A percentile compares a stretch with the other conserved stretches of the same genome.
Conservation (phyloP, 1,139 yeast species). For the Candida sp. region DNA sequence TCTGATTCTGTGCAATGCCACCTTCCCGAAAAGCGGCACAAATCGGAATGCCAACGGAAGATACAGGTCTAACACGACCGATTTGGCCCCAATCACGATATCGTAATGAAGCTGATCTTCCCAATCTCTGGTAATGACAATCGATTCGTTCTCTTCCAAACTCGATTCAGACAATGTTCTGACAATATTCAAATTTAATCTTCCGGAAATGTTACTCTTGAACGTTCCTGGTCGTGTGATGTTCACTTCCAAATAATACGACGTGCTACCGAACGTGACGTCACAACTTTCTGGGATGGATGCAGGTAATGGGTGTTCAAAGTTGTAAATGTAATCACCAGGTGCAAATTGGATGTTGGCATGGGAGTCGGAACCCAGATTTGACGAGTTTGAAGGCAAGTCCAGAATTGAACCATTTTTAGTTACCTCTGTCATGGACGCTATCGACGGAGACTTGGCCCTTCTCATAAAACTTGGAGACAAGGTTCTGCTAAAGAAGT, state of each 20-base stretch:
- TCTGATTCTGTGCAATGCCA: constrained; percentile 83
- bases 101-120: constrained; percentile 91
- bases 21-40: constrained; percentile 82
- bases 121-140: constrained; percentile 91
- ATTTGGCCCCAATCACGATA: constrained; percentile 87
- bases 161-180: constrained; percentile 81
- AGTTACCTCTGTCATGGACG: constrained; percentile 22
- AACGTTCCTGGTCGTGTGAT: constrained; percentile 85
- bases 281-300: constrained; percentile 80
- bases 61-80: constrained; percentile 80
- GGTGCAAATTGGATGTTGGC: constrained; percentile 51
- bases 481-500: constrained; percentile 31
- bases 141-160: constrained; percentile 91
- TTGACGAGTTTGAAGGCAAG: constrained; percentile 12
- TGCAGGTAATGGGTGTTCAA: constrained; percentile 87
- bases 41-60: constrained; percentile 85
- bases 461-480: constrained; percentile 42
- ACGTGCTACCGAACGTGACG: constrained; percentile 83
- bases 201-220: constrained; percentile 72
- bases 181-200: constrained; percentile 66
- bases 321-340: constrained; percentile 91
- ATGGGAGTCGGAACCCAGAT: constrained; percentile 16
- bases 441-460: constrained; percentile 38
- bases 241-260: constrained; percentile 68
- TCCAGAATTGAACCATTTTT: constrained; percentile 13